Evolutionary conservation across 2,329 filamentous ascomycete species (phyloP), one percentile per base, ranked within the genome.

Genomic region (Pseudocercospora eumusae): DNA sequence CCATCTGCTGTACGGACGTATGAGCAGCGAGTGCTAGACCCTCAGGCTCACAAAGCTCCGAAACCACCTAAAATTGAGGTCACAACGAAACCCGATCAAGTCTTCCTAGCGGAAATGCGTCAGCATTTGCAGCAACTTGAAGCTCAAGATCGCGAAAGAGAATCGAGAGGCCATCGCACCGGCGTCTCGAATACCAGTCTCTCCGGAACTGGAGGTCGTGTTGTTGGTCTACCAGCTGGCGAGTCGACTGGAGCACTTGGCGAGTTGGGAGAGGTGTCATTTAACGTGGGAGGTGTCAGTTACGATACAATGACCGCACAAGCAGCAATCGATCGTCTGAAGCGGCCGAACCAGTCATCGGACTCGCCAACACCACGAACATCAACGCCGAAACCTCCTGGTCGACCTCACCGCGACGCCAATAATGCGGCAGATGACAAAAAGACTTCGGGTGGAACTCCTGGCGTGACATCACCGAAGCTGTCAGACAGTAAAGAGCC

Each of bases 221-320:
- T 58, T 11, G 64, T 67, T 20, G 69, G 68, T 25, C 45, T 74
- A 10, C 68, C 69, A 63, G 75, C 67, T 63, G 80, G 77, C n/a
- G 75, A 78, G 42, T 66, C 66, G 31, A 73, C 69, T 2, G 72
- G 72, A 21, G 73, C 73, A 3, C 62, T 75, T n/a, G 66, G 69
- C 53, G 68, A 70, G 20, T 64, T 75, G 3, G 73, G 73, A 23
- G 73, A 73, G 36, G 73, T 75, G 20, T 70, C 67, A 31, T 97
- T 98, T 80, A 99, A 99, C 75, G 95, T 99, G 84, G 95, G 95
- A 45, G 95, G 95, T 57, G 97, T 99, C 66, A 92, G 96, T 74
- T 76, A 76, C 60, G 73, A 75, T 49, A 70, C 71, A 2, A 66
- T 70, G 7, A 64, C 67, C 5, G 72, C 72, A 3, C 71, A 73